Percentiles rank a stretch among this genome's conserved stretches.
Conservation (phyloP, 2,329 filamentous ascomycete species). For the Erysiphe neolycopersici region DNA sequence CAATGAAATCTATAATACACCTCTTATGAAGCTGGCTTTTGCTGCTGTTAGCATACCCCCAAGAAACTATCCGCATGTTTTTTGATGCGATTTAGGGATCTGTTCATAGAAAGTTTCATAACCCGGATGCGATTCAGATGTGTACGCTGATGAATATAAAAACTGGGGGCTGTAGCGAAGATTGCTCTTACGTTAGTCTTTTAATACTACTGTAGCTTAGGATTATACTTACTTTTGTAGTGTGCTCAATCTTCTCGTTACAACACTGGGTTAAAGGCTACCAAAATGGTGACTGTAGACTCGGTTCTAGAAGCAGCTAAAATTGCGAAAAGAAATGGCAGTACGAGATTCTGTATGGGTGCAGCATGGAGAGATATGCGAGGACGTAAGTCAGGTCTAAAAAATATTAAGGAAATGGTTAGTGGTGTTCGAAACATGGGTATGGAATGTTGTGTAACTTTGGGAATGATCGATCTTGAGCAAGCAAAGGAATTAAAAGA, state of each 20-base stretch:
- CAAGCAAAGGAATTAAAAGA: conserved; percentile 64
- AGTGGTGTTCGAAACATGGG: conserved; percentile 52
- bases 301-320: conserved; percentile 55
- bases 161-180: conserved; percentile 72
- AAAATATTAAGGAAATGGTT: conserved; percentile 71
- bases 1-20: conserved; percentile 53
- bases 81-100: conserved; percentile 25
- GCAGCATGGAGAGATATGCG: conserved; percentile 89
- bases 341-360: conserved; percentile 85
- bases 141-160: conserved; percentile 96
- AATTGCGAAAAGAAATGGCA: conserved; percentile 56
- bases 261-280: conserved; percentile 48
- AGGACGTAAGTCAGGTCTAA: conserved; percentile 56
- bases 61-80: not conserved
- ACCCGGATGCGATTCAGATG: conserved; percentile 62
- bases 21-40: conserved; percentile 52
- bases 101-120: conserved; percentile 65
- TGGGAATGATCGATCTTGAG: conserved; percentile 66
- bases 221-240: conserved; percentile 1
- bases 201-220: not conserved
- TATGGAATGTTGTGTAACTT: conserved; percentile 82
- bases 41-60: conserved; percentile 30
- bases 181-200: conserved; percentile 44
- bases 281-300: conserved; percentile 54
- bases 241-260: conserved; percentile 73